Percentiles rank a stretch among this genome's conserved stretches.
Conservation (phyloP, 2,329 filamentous ascomycete species). For the Penicillium sp. region DNA sequence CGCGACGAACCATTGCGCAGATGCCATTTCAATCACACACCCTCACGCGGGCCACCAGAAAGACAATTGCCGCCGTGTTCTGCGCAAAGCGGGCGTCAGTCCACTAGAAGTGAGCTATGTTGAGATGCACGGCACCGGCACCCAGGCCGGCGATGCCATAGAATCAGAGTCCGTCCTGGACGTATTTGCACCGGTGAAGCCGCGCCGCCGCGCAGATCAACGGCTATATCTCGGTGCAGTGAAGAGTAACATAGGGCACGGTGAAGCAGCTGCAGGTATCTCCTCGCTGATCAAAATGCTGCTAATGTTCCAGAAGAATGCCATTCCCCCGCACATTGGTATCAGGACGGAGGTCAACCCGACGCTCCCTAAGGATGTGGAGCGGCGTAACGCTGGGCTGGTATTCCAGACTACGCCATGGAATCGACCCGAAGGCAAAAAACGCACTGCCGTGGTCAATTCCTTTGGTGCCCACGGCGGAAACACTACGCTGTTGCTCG, state of each 20-base stretch:
- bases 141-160: conserved; percentile 40
- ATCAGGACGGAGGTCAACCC: conserved; percentile 57
- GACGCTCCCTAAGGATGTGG: conserved; percentile 34
- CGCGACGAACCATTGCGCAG: conserved; percentile 49
- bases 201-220: conserved; percentile 34
- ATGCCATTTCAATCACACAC: conserved; percentile 51
- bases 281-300: conserved; percentile 62
- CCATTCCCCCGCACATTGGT: conserved; percentile 67
- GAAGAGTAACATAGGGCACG: conserved; percentile 45
- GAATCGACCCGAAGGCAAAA: background rate
- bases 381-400: conserved; percentile 35
- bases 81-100: conserved; percentile 41
- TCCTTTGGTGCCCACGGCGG: conserved; percentile 7
- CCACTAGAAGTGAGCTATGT: conserved; percentile 44
- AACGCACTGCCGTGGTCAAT: background rate
- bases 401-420: conserved; percentile 42
- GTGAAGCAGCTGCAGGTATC: conserved; percentile 43
- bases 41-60: conserved; percentile 38
- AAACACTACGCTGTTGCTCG: background rate
- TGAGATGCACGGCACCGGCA: conserved; percentile 48
- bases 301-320: conserved; percentile 65
- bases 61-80: conserved; percentile 37
- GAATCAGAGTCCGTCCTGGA: background rate
- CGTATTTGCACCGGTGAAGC: background rate
- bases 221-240: too few species aligned